Evolutionary conservation across 768 basidiomycete species (phyloP).

Genomic region (Serpula lacrymans): DNA sequence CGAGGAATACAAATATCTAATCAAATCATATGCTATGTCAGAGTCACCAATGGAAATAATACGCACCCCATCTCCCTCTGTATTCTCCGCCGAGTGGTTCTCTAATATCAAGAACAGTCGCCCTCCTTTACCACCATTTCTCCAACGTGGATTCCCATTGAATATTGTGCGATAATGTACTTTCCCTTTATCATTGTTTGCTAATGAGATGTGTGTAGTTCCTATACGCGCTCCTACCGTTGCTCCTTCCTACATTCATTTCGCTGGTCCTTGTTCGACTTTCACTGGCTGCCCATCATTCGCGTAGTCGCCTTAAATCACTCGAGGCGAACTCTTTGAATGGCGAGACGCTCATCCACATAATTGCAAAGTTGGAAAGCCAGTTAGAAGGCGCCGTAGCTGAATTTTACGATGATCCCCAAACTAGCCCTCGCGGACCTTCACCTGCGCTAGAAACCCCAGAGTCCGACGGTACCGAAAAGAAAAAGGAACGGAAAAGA

Average conservation of each 20-base stretch:
- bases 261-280: conserved; percentile 55
- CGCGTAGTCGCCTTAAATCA: conserved; percentile 59
- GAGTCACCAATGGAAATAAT: too few relatives aligned
- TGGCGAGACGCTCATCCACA: conserved; percentile 49
- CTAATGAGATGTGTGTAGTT: conserved; percentile 32
- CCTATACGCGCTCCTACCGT: conserved; percentile 53
- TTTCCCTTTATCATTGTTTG: not conserved
- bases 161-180: conserved; percentile 54
- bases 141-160: conserved; percentile 61
- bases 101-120: conserved; percentile 33
- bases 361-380: conserved; percentile 56
- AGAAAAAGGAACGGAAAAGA: conserved; percentile 3
- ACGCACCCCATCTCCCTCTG: conserved; percentile 36
- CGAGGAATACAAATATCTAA: conserved; percentile 52
- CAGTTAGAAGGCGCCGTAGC: conserved; percentile 59
- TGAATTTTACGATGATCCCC: conserved; percentile 52
- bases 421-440: conserved; percentile 19
- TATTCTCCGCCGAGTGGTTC: conserved; percentile 47
- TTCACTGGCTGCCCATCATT: conserved; percentile 52
- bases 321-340: conserved; percentile 56
- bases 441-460: conserved; percentile 6
- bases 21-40: conserved; percentile 51
- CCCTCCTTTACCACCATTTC: conserved; percentile 54
- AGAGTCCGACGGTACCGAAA: not conserved
- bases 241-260: conserved; percentile 61